Evolutionary conservation across 176 grass and related monocot genomes (phyloP).

Genomic region (Eremochloa ophiuroides): DNA sequence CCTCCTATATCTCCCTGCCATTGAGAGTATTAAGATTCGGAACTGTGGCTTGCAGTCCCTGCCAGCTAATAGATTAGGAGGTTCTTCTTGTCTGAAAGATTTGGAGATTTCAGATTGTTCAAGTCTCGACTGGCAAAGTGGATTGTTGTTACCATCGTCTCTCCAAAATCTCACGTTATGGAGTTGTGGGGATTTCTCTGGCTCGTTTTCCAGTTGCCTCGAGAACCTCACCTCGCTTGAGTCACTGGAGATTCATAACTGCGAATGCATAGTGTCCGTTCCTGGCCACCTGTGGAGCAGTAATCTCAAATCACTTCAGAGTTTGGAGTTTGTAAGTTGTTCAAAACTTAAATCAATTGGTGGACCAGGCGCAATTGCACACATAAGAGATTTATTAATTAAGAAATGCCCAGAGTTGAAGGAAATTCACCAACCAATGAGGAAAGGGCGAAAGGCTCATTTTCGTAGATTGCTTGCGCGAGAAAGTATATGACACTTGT

Average conservation of each 20-base stretch:
- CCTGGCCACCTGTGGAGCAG: background rate
- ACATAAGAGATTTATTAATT: background rate
- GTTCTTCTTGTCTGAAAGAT: background rate
- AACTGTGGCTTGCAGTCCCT: background rate
- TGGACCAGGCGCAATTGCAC: background rate
- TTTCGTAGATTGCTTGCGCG: too few relatives aligned
- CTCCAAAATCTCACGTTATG: background rate
- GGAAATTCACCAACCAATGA: background rate
- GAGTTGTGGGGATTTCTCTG: background rate
- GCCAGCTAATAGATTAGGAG: background rate
- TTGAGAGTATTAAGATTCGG: background rate
- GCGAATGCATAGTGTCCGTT: background rate
- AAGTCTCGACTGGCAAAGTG: background rate
- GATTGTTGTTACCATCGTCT: background rate
- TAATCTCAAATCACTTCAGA: background rate
- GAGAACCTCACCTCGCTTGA: background rate
- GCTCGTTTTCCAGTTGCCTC: background rate
- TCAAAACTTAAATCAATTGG: background rate
- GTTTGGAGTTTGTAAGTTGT: fast-evolving
- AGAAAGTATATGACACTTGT: background rate
- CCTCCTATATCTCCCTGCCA: background rate
- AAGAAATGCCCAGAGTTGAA: fast-evolving
- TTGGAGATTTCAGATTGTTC: background rate
- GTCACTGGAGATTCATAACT: fast-evolving
- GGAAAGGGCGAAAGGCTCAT: background rate